These are phyloP conservation scores for Pythium plurisporium DNA, from an alignment of 352 stramenopile species.

Conservation along the genomic window DNA sequence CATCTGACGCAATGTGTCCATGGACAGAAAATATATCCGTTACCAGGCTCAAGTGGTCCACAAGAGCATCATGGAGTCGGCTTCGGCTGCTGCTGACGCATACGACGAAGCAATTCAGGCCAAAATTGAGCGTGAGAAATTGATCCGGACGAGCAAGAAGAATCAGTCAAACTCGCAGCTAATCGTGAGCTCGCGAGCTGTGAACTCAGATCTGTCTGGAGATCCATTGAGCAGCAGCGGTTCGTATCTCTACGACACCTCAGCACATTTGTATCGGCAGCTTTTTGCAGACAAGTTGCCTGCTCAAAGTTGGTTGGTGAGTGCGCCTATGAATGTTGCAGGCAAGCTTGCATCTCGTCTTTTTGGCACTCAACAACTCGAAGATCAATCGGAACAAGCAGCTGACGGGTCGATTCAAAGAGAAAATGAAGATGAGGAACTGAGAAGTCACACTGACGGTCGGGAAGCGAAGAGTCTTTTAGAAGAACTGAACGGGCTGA, in stretches of 20 bases:
- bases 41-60: constrained; percentile 75
- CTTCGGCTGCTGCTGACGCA: constrained; percentile 58
- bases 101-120: constrained; percentile 61
- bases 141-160: constrained; percentile 24
- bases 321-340: constrained; percentile 54
- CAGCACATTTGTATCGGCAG: constrained; percentile 32
- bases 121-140: constrained; percentile 26
- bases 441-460: constrained; percentile 22
- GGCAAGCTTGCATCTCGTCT: constrained; percentile 57
- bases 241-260: constrained; percentile 33
- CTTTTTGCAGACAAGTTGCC: constrained; percentile 46
- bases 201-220: constrained; percentile 6
- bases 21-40: constrained; percentile 61
- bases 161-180: constrained; percentile 34
- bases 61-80: constrained; percentile 67
- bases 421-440: constrained; percentile 12
- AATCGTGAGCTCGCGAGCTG: constrained; percentile 3
- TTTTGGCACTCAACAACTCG: constrained; percentile 41
- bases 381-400: not conserved
- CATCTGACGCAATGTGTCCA: not conserved
- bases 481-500: constrained; percentile 79
- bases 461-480: constrained; percentile 66
- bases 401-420: not conserved
- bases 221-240: constrained; percentile 15
- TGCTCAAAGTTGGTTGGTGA: constrained; percentile 63